Conservation (phyloP, 2,329 filamentous ascomycete genomes). For the Ophiostoma piceae region DNA sequence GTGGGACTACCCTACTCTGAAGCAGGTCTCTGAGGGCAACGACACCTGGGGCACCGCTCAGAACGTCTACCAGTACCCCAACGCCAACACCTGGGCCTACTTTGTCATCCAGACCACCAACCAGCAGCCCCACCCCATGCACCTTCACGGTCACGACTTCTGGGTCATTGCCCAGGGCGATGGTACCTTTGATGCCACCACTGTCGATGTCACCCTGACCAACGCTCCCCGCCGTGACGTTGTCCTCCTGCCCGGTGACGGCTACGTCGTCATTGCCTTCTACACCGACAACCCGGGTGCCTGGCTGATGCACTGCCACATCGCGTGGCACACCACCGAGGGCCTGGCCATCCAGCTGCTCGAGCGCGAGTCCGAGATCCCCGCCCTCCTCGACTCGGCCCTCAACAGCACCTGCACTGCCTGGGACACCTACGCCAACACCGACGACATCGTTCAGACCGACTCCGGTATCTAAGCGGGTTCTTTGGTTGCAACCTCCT, state of each 20-base stretch:
- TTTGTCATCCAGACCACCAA: constrained; percentile 24
- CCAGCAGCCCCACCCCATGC: constrained; percentile 37
- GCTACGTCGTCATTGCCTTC: constrained; percentile 44
- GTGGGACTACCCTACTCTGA: constrained; percentile 29
- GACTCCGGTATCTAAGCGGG: constrained; percentile 21
- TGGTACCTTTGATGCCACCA: constrained; percentile 23
- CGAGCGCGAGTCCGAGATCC: constrained; percentile 30
- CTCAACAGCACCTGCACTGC: constrained; percentile 17
- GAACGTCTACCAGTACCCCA: constrained; percentile 21
- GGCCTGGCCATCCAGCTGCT: constrained; percentile 50
- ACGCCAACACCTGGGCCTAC: constrained; percentile 26
- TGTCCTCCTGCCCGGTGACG: constrained; percentile 38
- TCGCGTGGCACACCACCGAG: constrained; percentile 45
- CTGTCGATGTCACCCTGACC: constrained; percentile 30
- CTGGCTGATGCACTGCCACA: constrained; percentile 53
- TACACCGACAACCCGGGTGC: constrained; percentile 44
- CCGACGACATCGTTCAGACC: constrained; percentile 15
- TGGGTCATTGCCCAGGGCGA: constrained; percentile 34
- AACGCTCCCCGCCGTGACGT: constrained; percentile 44
- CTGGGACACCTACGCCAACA: constrained; percentile 19
- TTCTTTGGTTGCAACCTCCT: background rate
- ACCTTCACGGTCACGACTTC: constrained; percentile 44
- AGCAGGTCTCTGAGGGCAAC: constrained; percentile 25
- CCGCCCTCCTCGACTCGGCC: constrained; percentile 25
- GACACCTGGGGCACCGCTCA: constrained; percentile 22